Conservation (phyloP, 2,329 filamentous ascomycete species). For the Neofusicoccum cordaticola region DNA sequence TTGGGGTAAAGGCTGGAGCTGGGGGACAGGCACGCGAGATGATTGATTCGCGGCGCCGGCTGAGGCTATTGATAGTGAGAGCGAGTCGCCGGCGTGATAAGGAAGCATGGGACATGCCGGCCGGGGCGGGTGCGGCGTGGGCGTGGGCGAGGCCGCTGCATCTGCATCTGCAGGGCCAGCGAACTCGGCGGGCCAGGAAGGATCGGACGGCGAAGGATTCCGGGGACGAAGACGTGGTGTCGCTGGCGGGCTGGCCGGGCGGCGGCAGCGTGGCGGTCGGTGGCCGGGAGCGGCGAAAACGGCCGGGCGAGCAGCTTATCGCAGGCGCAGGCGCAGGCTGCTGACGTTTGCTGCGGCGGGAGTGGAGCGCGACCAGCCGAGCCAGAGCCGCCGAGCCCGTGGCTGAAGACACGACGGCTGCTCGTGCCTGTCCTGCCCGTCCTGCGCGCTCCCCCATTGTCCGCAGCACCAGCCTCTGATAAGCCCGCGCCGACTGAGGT, state of each 20-base stretch:
- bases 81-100: not conserved
- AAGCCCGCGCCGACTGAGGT: slow-evolving; percentile 9
- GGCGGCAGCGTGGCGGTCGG: not conserved
- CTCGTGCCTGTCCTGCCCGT: too few species aligned
- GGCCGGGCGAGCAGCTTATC: not conserved
- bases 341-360: not conserved
- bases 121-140: not conserved
- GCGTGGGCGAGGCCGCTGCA: too few species aligned
- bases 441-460: too few species aligned
- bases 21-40: not conserved
- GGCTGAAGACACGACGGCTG: too few species aligned
- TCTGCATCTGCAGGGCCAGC: not conserved
- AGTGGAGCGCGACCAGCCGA: not conserved
- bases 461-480: not conserved
- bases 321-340: not conserved
- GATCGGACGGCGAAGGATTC: not conserved
- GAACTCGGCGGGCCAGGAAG: not conserved
- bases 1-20: not conserved
- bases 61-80: slow-evolving; percentile 3
- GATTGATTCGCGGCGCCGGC: slow-evolving; percentile 1
- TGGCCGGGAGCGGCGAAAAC: not conserved
- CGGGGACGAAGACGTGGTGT: not conserved
- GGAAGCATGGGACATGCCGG: not conserved
- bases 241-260: too few species aligned
- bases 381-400: too few species aligned